phyloP scores from a whole-genome alignment of 2,329 filamentous ascomycete species.

The Hymenoscyphus infarciens region DNA sequence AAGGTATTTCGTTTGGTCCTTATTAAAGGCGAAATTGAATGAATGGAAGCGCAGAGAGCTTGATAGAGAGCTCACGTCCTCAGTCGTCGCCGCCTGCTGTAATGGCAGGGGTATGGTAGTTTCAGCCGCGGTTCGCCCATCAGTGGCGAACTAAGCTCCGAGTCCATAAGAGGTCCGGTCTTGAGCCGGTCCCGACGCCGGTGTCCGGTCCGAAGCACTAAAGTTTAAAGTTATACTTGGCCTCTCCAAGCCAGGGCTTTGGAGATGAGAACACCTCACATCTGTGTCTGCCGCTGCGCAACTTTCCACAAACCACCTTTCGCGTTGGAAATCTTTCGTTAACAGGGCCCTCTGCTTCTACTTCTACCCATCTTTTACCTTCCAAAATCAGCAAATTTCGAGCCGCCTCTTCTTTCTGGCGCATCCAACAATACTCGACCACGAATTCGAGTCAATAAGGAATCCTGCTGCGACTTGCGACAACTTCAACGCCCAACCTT shows the following conservation, averaged over 20 bases:
- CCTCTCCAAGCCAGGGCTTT: constrained; percentile 9
- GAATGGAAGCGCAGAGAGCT: constrained; percentile 3
- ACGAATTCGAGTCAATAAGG: background rate
- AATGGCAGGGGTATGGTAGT: background rate
- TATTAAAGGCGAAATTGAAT: background rate
- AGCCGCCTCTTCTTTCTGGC: background rate
- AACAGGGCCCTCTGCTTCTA: background rate
- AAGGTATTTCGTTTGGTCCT: background rate
- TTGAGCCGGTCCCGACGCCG: background rate
- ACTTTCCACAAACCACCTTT: background rate
- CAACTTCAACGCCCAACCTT: background rate
- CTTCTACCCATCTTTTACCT: background rate
- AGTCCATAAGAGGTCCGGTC: background rate
- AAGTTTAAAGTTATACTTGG: constrained; percentile 20
- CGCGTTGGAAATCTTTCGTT: constrained; percentile 2
- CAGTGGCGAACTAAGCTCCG: background rate
- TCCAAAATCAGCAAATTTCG: background rate
- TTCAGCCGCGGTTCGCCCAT: background rate
- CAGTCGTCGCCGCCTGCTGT: background rate
- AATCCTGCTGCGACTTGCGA: background rate
- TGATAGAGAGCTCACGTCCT: background rate
- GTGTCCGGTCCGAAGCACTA: background rate
- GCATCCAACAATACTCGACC: background rate
- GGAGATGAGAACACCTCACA: constrained; percentile 13
- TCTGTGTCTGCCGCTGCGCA: constrained; percentile 6